phyloP scores from a whole-genome alignment of 306 rosid genomes.

The Fagus sylvatica region DNA sequence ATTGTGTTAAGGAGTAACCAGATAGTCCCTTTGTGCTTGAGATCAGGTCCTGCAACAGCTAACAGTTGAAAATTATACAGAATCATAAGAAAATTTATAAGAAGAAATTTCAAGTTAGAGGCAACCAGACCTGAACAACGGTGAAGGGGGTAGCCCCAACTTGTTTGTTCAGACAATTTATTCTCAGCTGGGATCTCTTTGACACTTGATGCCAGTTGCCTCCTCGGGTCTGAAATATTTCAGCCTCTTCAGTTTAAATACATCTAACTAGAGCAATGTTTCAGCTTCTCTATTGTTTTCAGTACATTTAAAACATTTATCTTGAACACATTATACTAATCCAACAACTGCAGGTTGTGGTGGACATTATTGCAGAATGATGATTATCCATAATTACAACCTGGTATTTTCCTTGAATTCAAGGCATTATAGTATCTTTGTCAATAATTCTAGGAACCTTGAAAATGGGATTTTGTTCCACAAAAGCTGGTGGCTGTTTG shows the following conservation, averaged over 20 bases:
- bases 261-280: too few relatives aligned
- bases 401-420: conserved; percentile 21
- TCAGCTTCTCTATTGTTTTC: conserved; percentile 27
- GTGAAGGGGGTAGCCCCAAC: conserved; percentile 1
- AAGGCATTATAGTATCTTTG: conserved; percentile 47
- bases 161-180: conserved; percentile 6
- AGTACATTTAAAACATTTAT: conserved; percentile 7
- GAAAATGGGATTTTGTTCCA: conserved; percentile 82
- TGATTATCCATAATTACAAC: conserved; percentile 7
- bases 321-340: background rate
- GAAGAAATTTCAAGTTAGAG: background rate
- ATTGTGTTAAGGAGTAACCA: background rate
- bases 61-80: background rate
- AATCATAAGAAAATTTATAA: too few relatives aligned
- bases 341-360: conserved; percentile 5
- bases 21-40: background rate
- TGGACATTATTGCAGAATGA: conserved; percentile 12
- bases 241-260: background rate
- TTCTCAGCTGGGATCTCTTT: conserved; percentile 1
- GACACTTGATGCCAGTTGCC: conserved; percentile 11
- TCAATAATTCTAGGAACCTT: conserved; percentile 50
- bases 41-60: background rate
- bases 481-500: conserved; percentile 72
- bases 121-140: conserved; percentile 4
- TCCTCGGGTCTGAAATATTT: background rate